Percentiles rank a stretch among this genome's conserved stretches.
These are phyloP conservation scores for Dichotomopilus funicola DNA, from an alignment of 2,329 filamentous ascomycete genomes.

Conservation along the genomic window DNA sequence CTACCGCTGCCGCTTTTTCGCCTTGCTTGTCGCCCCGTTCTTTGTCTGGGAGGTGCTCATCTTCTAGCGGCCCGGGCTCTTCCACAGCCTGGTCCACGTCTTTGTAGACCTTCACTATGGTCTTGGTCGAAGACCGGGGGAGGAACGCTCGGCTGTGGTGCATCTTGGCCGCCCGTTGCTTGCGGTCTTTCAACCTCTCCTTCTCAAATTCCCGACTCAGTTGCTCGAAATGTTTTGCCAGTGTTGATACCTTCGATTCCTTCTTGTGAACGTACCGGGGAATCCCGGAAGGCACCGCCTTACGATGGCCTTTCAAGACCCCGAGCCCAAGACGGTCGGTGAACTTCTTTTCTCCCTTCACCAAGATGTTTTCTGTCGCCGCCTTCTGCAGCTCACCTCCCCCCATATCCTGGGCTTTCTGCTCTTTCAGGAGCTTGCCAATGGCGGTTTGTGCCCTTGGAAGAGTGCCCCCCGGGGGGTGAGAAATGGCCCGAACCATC, in stretches of 20 bases:
- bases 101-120: conserved; percentile 91
- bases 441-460: conserved; percentile 41
- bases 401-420: conserved; percentile 26
- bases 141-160: conserved; percentile 68
- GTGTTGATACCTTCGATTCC: conserved; percentile 75
- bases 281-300: conserved; percentile 66
- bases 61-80: conserved; percentile 62
- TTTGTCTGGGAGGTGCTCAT: conserved; percentile 43
- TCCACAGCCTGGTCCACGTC: conserved; percentile 90
- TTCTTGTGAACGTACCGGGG: conserved; percentile 75
- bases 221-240: conserved; percentile 94
- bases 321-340: conserved; percentile 64
- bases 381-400: conserved; percentile 28
- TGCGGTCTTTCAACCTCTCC: conserved; percentile 79
- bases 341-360: conserved; percentile 66
- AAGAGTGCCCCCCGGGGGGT: conserved; percentile 39
- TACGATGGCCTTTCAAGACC: conserved; percentile 54
- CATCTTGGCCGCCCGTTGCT: conserved; percentile 71
- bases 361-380: conserved; percentile 32
- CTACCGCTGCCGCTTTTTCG: conserved; percentile 24
- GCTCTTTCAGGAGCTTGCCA: conserved; percentile 34
- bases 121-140: conserved; percentile 85
- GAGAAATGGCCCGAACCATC: conserved; percentile 47
- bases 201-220: conserved; percentile 94
- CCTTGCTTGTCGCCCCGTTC: conserved; percentile 30